These are phyloP conservation scores for Russula compacta DNA, from an alignment of 768 basidiomycete genomes.

Conservation along the genomic window DNA sequence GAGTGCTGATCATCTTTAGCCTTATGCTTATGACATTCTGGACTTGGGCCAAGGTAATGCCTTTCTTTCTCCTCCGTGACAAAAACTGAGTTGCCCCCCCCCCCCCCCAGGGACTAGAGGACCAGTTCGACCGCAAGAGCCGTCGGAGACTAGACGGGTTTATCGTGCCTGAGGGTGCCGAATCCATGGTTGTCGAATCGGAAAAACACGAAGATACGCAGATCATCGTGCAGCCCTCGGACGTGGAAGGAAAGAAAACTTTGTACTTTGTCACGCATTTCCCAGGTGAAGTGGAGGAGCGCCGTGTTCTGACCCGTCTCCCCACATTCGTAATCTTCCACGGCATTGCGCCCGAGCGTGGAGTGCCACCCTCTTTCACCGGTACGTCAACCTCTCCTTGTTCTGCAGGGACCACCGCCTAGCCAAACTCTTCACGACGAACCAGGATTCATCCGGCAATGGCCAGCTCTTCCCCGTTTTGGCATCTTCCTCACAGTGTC, in stretches of 20 bases:
- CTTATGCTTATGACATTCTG: constrained; percentile 47
- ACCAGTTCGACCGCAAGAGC: constrained; percentile 48
- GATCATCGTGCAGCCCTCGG: background rate
- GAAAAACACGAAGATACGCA: constrained; percentile 2
- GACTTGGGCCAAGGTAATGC: constrained; percentile 50
- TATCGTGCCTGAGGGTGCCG: constrained; percentile 30
- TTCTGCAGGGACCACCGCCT: background rate
- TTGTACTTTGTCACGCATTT: constrained; percentile 10
- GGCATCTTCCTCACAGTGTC: constrained; percentile 60
- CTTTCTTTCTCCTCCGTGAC: background rate
- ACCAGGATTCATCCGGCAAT: constrained; percentile 49
- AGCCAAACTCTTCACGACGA: background rate
- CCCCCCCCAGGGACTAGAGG: constrained; percentile 46
- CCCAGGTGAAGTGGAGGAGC: background rate
- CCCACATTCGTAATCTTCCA: constrained; percentile 17
- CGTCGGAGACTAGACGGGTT: constrained; percentile 47
- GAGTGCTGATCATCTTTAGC: constrained; percentile 22
- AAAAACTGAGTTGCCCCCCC: background rate
- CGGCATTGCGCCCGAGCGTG: constrained; percentile 10
- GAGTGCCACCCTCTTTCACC: constrained; percentile 49
- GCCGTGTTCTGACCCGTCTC: constrained; percentile 8
- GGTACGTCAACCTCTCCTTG: constrained; percentile 25
- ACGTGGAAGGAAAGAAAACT: background rate
- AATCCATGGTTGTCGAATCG: constrained; percentile 5
- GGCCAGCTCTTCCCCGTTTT: constrained; percentile 60